Evolutionary conservation across 331 rosid species (phyloP).

Genomic region (Quercus lobata): DNA sequence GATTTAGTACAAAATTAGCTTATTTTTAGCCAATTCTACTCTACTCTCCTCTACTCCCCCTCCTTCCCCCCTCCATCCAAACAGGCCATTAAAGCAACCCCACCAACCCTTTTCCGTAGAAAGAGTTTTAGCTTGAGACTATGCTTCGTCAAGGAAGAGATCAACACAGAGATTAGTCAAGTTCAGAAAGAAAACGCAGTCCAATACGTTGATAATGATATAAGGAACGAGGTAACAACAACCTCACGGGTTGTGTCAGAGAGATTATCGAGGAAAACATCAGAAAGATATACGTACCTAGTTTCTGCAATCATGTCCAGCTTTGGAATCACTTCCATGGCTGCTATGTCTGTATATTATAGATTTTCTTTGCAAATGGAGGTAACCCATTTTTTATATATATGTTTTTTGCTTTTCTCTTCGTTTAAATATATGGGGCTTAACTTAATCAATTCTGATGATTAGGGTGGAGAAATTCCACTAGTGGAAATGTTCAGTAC

Average conservation of each 20-base stretch:
- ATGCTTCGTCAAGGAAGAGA: conserved; percentile 10
- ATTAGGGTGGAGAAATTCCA: conserved; percentile 27
- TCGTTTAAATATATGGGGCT: too few relatives aligned
- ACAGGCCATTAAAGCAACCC: neutral
- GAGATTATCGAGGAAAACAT: conserved; percentile 22
- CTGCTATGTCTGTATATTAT: conserved; percentile 29
- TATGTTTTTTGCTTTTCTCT: neutral
- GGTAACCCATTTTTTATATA: neutral
- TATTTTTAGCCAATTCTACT: too few relatives aligned
- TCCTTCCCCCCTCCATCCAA: too few relatives aligned
- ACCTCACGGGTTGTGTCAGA: neutral
- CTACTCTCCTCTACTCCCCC: too few relatives aligned
- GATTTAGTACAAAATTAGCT: too few relatives aligned
- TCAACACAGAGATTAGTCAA: neutral
- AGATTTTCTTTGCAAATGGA: conserved; percentile 33
- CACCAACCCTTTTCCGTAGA: neutral
- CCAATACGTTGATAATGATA: neutral
- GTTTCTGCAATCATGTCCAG: conserved; percentile 36
- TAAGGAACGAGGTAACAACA: neutral
- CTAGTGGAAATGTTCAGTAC: conserved; percentile 34
- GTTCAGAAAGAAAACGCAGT: neutral
- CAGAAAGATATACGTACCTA: conserved; percentile 24
- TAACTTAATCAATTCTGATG: neutral
- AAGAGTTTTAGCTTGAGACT: neutral
- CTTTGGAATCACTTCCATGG: conserved; percentile 33